Evolutionary conservation across 148 eudicot genomes (phyloP).

Genomic region (Fagopyrum esculentum): DNA sequence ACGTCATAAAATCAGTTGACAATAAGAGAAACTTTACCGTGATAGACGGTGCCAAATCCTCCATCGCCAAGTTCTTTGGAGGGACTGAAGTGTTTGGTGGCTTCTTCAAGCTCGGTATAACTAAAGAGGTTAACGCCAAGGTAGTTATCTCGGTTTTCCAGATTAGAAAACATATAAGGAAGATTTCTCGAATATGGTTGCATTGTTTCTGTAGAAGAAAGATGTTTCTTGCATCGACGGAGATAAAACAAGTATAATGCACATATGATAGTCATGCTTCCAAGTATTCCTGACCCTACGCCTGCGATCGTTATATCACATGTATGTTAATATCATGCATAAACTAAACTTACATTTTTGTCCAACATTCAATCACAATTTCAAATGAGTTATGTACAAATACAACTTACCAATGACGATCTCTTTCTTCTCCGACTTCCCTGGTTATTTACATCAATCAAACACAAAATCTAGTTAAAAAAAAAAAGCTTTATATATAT

Average conservation of each 20-base stretch:
- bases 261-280: background rate
- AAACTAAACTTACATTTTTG: background rate
- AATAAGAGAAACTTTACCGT: slow-evolving; percentile 28
- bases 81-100: slow-evolving; percentile 48
- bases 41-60: slow-evolving; percentile 66
- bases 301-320: background rate
- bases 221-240: slow-evolving; percentile 7
- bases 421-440: background rate
- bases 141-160: slow-evolving; percentile 9
- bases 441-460: background rate
- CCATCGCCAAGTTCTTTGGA: slow-evolving; percentile 59
- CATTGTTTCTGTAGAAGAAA: background rate
- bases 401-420: background rate
- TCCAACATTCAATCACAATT: background rate
- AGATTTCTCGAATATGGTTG: background rate
- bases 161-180: background rate
- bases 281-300: background rate
- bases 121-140: slow-evolving; percentile 40
- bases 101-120: slow-evolving; percentile 45
- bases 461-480: background rate
- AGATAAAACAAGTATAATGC: background rate
- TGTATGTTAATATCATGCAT: background rate
- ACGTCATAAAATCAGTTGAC: background rate
- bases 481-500: too few species aligned
- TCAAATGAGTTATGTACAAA: background rate